Evolutionary conservation across 371 early-diverging fungal genomes (phyloP).

Genomic region (Syncephalastrum racemosum): DNA sequence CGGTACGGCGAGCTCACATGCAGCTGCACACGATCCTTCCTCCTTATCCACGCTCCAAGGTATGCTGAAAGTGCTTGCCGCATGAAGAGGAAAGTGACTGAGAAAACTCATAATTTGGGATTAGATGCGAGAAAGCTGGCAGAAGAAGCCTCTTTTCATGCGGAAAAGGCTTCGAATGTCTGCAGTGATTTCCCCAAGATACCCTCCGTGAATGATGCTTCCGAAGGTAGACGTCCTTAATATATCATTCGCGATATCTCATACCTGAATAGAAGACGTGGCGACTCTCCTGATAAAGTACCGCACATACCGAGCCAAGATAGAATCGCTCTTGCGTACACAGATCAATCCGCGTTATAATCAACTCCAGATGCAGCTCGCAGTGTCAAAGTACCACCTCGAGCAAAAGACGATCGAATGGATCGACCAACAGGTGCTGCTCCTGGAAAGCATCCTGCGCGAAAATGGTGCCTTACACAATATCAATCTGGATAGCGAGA

Average conservation of each 20-base stretch:
- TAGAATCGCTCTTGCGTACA: slow-evolving; percentile 38
- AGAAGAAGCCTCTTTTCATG: slow-evolving; percentile 19
- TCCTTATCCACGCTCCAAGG: too few relatives aligned
- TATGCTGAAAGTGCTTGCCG: too few relatives aligned
- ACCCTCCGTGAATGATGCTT: slow-evolving; percentile 9
- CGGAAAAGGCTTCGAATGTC: slow-evolving; percentile 24
- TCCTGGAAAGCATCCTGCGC: slow-evolving; percentile 32
- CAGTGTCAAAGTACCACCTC: slow-evolving; percentile 29
- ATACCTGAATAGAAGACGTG: slow-evolving; percentile 13
- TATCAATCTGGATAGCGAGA: slow-evolving; percentile 33
- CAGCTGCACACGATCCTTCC: slow-evolving; percentile 1
- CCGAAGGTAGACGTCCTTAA: slow-evolving; percentile 8
- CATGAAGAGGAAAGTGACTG: too few relatives aligned
- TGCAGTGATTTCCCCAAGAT: slow-evolving; percentile 33
- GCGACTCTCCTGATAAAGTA: slow-evolving; percentile 28
- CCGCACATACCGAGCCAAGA: slow-evolving; percentile 36
- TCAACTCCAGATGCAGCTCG: slow-evolving; percentile 33
- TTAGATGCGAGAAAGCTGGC: slow-evolving; percentile 31
- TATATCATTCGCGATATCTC: not conserved
- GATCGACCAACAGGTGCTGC: slow-evolving; percentile 40
- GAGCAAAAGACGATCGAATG: slow-evolving; percentile 47
- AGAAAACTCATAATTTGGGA: too few relatives aligned
- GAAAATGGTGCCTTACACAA: slow-evolving; percentile 33
- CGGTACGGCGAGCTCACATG: slow-evolving; percentile 9
- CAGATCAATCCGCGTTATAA: slow-evolving; percentile 38